Base-by-base conservation (phyloP, 2,329 filamentous ascomycete genomes). In the Fusarium multiceps region DNA sequence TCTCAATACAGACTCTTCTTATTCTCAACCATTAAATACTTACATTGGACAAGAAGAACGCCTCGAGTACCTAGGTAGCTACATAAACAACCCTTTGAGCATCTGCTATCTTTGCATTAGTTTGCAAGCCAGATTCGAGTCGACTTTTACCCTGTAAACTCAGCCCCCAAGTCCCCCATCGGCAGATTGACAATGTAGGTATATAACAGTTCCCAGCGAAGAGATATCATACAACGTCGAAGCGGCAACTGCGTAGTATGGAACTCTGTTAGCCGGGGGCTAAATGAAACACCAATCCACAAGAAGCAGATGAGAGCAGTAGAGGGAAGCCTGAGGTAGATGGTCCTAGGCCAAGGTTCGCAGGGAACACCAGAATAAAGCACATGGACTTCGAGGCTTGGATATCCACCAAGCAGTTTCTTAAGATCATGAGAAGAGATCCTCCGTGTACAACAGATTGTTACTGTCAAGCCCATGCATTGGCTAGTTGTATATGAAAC, bases 181-280 rank as follows among this genome's bases (percentile, higher is more conserved):
- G 32, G 16, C 32, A 18, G 32, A 37, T 37, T 34, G 9, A 11
- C 32, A 37, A 37, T 6, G 16, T 10, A 37, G 16, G 16, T 18
- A 37, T 18, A 37, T 18, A 37, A 18, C 10, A 37, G 2, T 37
- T 37, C 88, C 89, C 5, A 91, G 78, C 0, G 88, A 90, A 27
- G 89, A 85, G 45, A 91, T 84, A 21, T 91, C 82, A 74, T 91
- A 91, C 9, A 89, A 86, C 0, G 86, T 89, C 3, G 88, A 90
- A 4, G 88, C 84, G 0, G 85, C 87, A 3, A 90, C 88, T 13
- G 88, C 88, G 71, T 90, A 88, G 55, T 90, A 88, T 89, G 30
- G 5, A 27, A 4, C 23, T 6, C 13, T 27, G 32, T 67, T 12
- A 71, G 58, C 7, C 2, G 7, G 16, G 18, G 16, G 27, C 20